Evolutionary conservation across 305 asterid species (phyloP).

Genomic region (Solanum hybrid): DNA sequence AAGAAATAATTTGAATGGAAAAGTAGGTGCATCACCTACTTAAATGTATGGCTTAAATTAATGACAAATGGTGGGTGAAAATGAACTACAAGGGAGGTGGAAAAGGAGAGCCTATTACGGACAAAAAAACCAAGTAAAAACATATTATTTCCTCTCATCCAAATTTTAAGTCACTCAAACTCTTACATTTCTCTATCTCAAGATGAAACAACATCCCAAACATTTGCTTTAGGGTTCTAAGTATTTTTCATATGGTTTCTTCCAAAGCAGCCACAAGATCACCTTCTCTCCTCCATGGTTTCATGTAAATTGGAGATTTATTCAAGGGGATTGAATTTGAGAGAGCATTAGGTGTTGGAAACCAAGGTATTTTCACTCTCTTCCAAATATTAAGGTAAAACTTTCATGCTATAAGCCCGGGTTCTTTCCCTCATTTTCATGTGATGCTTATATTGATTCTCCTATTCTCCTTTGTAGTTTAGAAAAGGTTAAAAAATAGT

Average conservation of each 20-base stretch:
- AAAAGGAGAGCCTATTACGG: neutral
- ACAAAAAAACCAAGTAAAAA: no score
- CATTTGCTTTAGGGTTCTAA: neutral
- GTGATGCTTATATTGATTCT: no score
- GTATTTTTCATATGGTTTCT: no score
- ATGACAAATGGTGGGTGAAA: neutral
- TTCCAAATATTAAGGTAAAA: neutral
- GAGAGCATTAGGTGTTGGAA: neutral
- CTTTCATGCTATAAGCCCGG: no score
- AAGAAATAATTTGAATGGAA: neutral
- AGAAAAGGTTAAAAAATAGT: no score
- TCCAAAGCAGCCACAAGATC: neutral
- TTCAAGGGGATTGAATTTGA: neutral
- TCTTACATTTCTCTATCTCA: neutral
- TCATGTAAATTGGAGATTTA: neutral
- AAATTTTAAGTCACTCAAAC: neutral
- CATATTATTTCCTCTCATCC: neutral
- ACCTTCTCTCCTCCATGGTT: neutral
- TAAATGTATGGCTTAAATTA: neutral
- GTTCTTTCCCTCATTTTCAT: no score
- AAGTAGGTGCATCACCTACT: neutral
- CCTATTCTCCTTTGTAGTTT: no score
- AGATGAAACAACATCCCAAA: neutral
- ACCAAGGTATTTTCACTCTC: neutral
- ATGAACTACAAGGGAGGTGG: neutral